These are phyloP conservation scores for Jatropha multifida DNA, from an alignment of 441 rosid genomes.

Conservation along the genomic window DNA sequence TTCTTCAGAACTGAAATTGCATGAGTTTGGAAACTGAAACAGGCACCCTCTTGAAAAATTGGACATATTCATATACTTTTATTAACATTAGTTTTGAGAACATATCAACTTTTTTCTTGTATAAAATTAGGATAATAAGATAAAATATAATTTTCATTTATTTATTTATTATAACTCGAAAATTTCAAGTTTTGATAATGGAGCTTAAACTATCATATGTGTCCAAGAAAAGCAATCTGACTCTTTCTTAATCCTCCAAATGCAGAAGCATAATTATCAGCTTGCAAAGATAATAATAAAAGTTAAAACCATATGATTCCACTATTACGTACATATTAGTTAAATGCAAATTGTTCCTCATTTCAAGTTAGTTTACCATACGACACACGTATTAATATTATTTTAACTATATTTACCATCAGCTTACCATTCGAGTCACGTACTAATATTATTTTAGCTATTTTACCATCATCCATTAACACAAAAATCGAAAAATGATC, in stretches of 20 bases:
- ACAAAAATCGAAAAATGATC: too few species aligned
- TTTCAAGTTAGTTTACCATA: too few species aligned
- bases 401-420: too few species aligned
- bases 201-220: constrained; percentile 25
- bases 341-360: too few species aligned
- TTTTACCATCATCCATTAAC: too few species aligned
- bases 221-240: constrained; percentile 27
- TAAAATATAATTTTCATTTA: constrained; percentile 58
- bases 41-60: constrained; percentile 16
- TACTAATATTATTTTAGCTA: too few species aligned
- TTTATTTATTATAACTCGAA: constrained; percentile 36
- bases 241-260: constrained; percentile 19
- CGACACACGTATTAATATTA: too few species aligned
- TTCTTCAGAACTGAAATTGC: constrained; percentile 30
- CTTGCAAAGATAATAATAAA: background rate
- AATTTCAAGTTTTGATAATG: constrained; percentile 23
- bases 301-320: constrained; percentile 14
- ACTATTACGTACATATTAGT: background rate
- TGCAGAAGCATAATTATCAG: background rate
- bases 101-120: constrained; percentile 22
- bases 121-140: constrained; percentile 37
- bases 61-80: background rate
- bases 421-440: too few species aligned
- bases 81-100: constrained; percentile 19
- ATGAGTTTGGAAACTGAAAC: constrained; percentile 31